Conservation (phyloP, 2,329 filamentous ascomycete genomes). For the Phaeosphaeriaceae sp. region DNA sequence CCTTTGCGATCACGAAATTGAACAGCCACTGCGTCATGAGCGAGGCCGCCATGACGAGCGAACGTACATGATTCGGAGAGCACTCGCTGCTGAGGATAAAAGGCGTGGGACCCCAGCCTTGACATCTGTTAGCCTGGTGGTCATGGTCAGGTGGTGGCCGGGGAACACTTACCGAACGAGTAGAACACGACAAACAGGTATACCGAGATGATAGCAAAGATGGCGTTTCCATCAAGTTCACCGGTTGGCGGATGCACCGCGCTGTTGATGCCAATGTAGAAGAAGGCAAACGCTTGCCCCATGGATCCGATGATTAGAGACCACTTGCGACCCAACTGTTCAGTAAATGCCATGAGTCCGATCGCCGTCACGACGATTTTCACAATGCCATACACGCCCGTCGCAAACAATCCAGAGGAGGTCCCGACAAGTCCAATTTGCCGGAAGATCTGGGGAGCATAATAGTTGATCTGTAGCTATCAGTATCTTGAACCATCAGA, state of each 20-base stretch:
- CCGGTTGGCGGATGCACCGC: conserved; percentile 46
- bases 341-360: conserved; percentile 55
- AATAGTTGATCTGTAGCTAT: conserved; percentile 41
- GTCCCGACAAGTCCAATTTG: conserved; percentile 50
- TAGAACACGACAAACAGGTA: conserved; percentile 59
- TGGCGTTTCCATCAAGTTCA: conserved; percentile 45
- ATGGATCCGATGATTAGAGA: conserved; percentile 52
- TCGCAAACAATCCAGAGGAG: conserved; percentile 54
- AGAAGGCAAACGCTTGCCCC: conserved; percentile 56
- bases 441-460: conserved; percentile 55
- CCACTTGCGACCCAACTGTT: conserved; percentile 57
- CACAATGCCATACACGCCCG: conserved; percentile 57
- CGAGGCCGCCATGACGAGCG: conserved; percentile 53
- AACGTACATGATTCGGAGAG: conserved; percentile 51
- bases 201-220: conserved; percentile 61
- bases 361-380: conserved; percentile 55
- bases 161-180: conserved; percentile 46
- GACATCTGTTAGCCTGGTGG: conserved; percentile 13
- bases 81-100: conserved; percentile 55
- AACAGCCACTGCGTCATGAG: conserved; percentile 57
- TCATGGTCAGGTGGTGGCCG: not conserved
- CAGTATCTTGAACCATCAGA: not conserved
- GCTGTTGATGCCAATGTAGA: conserved; percentile 41
- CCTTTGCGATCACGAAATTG: conserved; percentile 40
- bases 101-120: conserved; percentile 55